Evolutionary conservation across 2,329 filamentous ascomycete species (phyloP), one percentile per base, ranked within the genome.

Genomic region (Phymatotrichopsis omnivora): DNA sequence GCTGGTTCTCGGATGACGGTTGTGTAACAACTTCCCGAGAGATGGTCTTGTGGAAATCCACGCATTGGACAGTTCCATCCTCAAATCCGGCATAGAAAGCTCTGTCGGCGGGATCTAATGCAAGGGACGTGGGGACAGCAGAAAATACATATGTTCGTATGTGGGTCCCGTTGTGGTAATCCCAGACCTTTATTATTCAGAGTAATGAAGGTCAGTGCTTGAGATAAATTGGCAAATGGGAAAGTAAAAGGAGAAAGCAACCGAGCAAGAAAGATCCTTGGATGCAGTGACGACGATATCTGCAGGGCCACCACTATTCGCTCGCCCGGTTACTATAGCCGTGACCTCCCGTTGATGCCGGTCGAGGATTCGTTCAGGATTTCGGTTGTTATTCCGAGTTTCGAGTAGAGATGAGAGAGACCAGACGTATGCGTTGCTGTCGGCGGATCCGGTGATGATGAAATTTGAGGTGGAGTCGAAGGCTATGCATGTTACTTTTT

Each of bases 361-460:
- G 22, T 82, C 78, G 48, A 98, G 76, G 4, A 81, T 87, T 48
- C 78, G 74, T 37, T 85, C 68, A 2, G 89, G 87, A 56, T 86
- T 78, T 65, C 65, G 74, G 59, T 73, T 72, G 43, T 67, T 68
- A 38, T 68, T 68, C 54, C 72, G 66, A 44, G 75, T 64, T 50
- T 77, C 73, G 2, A 95, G 71, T 8, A 96, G 74, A 19, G 73
- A 72, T 3, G 82, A 71, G 41, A 95, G 65, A 2, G 85, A 85
- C 91, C 91, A 98, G 49, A 96, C 80, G 64, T 93, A 85, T 52
- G 95, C 73, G 62, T 85, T 93, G 40, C 86, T 83, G 67, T 98
- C 91, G 56, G 80, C 75, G 2, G 84, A 89, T 30, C 80, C 85
- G 1, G 82, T 84, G 39, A 91, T 70, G 40, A 91, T 65, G 64